Evolutionary conservation across 2,329 filamentous ascomycete species (phyloP), one percentile per base, ranked within the genome.

Genomic region (Botryosphaeria dothidea): DNA sequence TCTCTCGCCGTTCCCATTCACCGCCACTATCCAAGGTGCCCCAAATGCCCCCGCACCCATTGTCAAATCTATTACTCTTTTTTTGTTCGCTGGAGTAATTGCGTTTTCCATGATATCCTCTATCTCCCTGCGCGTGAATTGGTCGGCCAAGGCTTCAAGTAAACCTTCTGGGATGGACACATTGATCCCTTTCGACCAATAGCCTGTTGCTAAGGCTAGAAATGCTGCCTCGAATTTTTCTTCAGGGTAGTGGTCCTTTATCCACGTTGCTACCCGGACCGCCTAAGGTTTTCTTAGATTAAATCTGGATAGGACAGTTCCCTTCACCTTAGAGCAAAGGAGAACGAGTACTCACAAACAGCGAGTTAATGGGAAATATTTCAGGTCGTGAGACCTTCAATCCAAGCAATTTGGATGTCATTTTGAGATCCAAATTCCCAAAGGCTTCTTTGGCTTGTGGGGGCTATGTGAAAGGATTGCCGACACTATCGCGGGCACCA

Each of bases 151-250:
- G 27, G 62, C 62, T n/a, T 61, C 13, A 4, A 56, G 38, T 38
- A 54, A 13, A 11, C 61, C 43, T 36, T 66, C 43, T 19, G 66
- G 64, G 5, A 19, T 67, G 9, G 66, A 66, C n/a, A 67, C 25
- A 29, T 67, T 48, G 60, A 67, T 67, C 6, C 51, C 43, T 48
- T 63, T 63, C 1, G 52, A 52, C 66, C 66, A 67, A 29, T 66
- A 67, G 11, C 58, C 64, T 29, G 64, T 51, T 4, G 45, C 64
- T 15, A 67, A 46, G 34, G 54, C 66, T 3, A 60, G 27, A 27
- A 67, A 67, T 15, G 66, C 66, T 3, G 36, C 8, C n/a, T 67
- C 66, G 19, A 67, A 67, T 25, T 67, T 64, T 4, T 67, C 64
- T 17, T 38, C 58, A 31, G 64, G 25, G 43, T 64, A 67, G 36